Base-by-base conservation (phyloP, 176 grass and related monocot species). In the Paspalum notatum region DNA sequence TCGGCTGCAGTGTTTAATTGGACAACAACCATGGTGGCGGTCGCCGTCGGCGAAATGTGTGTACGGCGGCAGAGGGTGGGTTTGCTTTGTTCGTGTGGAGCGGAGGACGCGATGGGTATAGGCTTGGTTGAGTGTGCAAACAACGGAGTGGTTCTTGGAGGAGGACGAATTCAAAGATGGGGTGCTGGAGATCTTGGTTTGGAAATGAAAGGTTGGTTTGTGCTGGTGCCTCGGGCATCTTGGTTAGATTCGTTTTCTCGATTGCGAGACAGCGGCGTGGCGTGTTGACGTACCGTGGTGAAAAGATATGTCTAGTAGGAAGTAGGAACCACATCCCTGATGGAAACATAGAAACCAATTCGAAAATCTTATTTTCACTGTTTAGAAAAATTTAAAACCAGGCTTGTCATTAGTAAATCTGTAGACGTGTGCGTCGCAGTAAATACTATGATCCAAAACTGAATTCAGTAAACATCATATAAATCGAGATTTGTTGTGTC, bases 141-240 rank as follows among this genome's bases (percentile, higher is more conserved):
- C 0, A 17, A n/a, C n/a, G n/a, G 70, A 7, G 39, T 53, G 16
- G 26, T 38, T 20, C 7, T 48, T 7, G 10, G n/a, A 24, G 44
- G 66, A 16, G 22, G 46, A 51, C 46, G 18, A 18, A 71, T 71
- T 71, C 68, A 71, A 71, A 50, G 45, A 70, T 49, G 21, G 67
- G 12, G 67, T 4, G 46, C 13, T 1, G n/a, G n/a, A 70, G 67
- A 70, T 70, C 43, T 47, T 25, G 0, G 2, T 24, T 16, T 24
- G 13, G 43, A 27, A 27, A 25, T 48, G 22, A 16, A 27, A 14
- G 67, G 67, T 17, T 48, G 43, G 5, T 12, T 13, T 5, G 21
- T 1, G 66, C 5, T 68, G 20, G 11, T 22, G 2, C 1, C n/a
- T n/a, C n/a, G n/a, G n/a, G n/a, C 56, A 58, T 24, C 55, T 58